Evolutionary conservation across 2,329 filamentous ascomycete species (phyloP), one percentile per base, ranked within the genome.

Genomic region (Phialophora expanda): DNA sequence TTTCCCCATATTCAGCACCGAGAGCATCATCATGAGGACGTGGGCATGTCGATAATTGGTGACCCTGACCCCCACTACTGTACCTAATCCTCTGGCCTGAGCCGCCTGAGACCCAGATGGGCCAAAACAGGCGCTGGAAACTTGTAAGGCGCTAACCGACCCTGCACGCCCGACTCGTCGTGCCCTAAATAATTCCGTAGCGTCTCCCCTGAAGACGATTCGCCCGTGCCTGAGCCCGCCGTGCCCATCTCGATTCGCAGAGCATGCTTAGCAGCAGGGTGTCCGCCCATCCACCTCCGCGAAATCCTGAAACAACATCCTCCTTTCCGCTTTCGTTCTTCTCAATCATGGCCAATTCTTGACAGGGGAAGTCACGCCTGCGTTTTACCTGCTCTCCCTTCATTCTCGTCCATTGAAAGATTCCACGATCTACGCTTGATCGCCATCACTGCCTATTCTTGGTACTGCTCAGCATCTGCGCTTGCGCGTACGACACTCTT

Each of bases 241-340:
- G 28, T 17, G 30, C 55, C 55, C 55, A 56, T 56, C 28, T 41
- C 12, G 30, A 41, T 41, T 56, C 11, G 34, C 56, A 44, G n/a
- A 14, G 12, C 56, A 34, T 20, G 32, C 56, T 26, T 58, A 28
- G 56, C 38, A 44, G 26, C 24, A 38, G 41, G 41, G 56, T 44
- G 26, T 60, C 44, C 28, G 26, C 41, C 41, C 46, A 20, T 53
- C 28, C 46, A 61, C 58, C 58, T 38, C 38, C 38, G 7, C 38
- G 38, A 44, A 44, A 44, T 44, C 46, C 58, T 61, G 58, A 61
- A 61, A 61, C 58, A 61, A 59, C 48, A 41, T 61, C 58, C 58
- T 61, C 58, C 58, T 61, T 61, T 53, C 58, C 58, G 14, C 32
- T 61, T 61, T 61, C 46, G 58, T 22, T 61, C 58, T 61, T 61